Percentiles rank a stretch among this genome's conserved stretches.
phyloP scores from a whole-genome alignment of 1,284 basidiomycete species.

The Apiotrichum brassicae region DNA sequence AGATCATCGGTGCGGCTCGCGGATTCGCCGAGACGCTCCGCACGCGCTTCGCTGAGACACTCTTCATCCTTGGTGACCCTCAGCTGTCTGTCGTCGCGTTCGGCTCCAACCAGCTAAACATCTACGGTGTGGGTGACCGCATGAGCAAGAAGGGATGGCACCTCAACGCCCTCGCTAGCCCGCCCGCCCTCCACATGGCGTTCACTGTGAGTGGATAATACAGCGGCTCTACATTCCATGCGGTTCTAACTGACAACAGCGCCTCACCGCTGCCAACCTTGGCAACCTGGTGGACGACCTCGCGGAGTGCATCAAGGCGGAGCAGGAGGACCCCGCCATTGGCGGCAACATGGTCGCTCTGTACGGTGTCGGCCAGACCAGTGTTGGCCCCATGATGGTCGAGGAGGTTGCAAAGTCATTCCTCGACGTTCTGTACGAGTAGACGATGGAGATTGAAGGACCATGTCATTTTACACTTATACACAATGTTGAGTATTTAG shows the following conservation, averaged over 20 bases:
- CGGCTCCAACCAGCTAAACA: conserved; percentile 53
- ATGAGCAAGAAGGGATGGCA: conserved; percentile 87
- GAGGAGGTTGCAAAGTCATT: conserved; percentile 73
- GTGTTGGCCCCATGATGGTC: conserved; percentile 81
- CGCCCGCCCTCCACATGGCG: conserved; percentile 85
- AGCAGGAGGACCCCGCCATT: conserved; percentile 56
- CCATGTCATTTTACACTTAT: neutral
- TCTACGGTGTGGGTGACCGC: conserved; percentile 81
- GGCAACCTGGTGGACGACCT: conserved; percentile 56
- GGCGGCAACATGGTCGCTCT: conserved; percentile 76
- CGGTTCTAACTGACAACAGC: conserved; percentile 23
- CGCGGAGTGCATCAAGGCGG: conserved; percentile 63
- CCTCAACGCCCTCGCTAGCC: conserved; percentile 73
- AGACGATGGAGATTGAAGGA: neutral
- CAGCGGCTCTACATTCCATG: no score
- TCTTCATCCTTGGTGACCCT: conserved; percentile 82
- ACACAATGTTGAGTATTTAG: no score
- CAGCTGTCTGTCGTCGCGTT: conserved; percentile 89
- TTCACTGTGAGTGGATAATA: conserved; percentile 83
- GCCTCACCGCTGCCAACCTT: conserved; percentile 50
- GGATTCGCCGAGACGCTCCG: conserved; percentile 31
- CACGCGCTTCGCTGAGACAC: conserved; percentile 49
- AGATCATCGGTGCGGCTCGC: conserved; percentile 61
- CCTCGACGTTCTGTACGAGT: conserved; percentile 72
- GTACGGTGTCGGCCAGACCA: conserved; percentile 81